These are phyloP conservation scores for Spinellus fusiger DNA, from an alignment of 192 early-diverging fungal species.

Conservation along the genomic window DNA sequence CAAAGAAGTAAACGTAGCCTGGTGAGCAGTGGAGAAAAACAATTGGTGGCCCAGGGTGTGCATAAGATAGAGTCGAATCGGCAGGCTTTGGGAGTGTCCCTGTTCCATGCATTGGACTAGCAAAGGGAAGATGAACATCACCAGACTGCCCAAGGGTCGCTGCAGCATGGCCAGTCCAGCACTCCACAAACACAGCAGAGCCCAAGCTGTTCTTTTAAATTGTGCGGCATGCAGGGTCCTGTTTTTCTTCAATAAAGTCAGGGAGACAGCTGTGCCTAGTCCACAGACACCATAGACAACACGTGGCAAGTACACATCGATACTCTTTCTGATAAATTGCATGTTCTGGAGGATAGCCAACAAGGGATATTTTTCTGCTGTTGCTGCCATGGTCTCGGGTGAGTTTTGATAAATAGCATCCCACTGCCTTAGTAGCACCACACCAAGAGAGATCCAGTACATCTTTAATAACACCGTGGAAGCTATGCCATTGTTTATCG, in stretches of 20 bases:
- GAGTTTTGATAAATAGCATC: not conserved
- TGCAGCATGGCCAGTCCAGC: constrained; percentile 21
- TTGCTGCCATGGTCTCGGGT: not conserved
- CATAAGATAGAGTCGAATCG: constrained; percentile 17
- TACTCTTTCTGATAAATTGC: not conserved
- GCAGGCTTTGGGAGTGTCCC: not conserved
- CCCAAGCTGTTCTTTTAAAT: not conserved
- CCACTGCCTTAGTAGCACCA: not conserved
- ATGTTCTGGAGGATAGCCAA: constrained; percentile 38
- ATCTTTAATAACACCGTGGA: not conserved
- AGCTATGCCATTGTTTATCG: not conserved
- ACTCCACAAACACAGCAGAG: constrained; percentile 6
- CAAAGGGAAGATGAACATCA: constrained; percentile 17
- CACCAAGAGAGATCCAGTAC: not conserved
- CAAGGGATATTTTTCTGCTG: not conserved
- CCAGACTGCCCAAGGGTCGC: constrained; percentile 15
- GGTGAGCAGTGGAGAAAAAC: constrained; percentile 93
- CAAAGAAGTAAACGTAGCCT: constrained; percentile 81
- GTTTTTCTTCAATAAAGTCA: not conserved
- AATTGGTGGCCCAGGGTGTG: constrained; percentile 31
- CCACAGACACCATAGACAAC: constrained; percentile 4
- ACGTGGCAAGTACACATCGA: constrained; percentile 23
- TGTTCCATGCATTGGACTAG: not conserved
- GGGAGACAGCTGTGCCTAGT: not conserved
- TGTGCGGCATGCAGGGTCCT: not conserved